Conservation (phyloP, 2,329 filamentous ascomycete genomes). For the Penicillium sp. region DNA sequence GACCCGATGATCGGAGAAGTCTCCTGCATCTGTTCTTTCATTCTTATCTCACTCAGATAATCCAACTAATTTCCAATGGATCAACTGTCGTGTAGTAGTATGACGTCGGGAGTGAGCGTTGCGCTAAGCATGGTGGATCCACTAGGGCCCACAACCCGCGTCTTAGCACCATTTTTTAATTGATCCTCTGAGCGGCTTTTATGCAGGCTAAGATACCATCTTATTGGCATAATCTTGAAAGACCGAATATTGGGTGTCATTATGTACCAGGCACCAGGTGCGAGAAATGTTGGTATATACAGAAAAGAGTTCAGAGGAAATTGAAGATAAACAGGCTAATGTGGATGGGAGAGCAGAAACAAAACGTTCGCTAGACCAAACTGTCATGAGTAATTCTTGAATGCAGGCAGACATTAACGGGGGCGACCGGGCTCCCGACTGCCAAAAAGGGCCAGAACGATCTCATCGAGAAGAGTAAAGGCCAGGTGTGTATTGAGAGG, state of each 20-base stretch:
- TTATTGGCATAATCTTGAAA: not conserved
- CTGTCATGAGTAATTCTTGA: not conserved
- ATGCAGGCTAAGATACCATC: not conserved
- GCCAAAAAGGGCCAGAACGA: conserved; percentile 65
- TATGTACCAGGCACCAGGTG: not conserved
- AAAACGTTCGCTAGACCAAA: not conserved
- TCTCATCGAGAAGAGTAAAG: conserved; percentile 71
- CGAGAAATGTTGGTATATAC: not conserved
- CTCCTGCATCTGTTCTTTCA: conserved; percentile 13
- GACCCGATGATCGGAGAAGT: not conserved
- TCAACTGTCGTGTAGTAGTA: not conserved
- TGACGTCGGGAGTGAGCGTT: conserved; percentile 4
- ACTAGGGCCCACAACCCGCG: conserved; percentile 18
- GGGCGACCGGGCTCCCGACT: conserved; percentile 19
- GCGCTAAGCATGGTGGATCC: conserved; percentile 11
- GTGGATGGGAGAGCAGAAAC: not conserved
- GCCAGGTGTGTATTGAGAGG: conserved; percentile 75
- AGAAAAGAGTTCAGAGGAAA: not conserved
- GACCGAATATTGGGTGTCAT: not conserved
- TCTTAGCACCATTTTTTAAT: not conserved
- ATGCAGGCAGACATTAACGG: conserved; percentile 3
- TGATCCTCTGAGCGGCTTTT: not conserved
- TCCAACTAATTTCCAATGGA: not conserved
- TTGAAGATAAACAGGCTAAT: not conserved
- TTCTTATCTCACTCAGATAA: conserved; percentile 3